Base-by-base conservation (phyloP, 257 asterid species). In the Capsicum chinense region DNA sequence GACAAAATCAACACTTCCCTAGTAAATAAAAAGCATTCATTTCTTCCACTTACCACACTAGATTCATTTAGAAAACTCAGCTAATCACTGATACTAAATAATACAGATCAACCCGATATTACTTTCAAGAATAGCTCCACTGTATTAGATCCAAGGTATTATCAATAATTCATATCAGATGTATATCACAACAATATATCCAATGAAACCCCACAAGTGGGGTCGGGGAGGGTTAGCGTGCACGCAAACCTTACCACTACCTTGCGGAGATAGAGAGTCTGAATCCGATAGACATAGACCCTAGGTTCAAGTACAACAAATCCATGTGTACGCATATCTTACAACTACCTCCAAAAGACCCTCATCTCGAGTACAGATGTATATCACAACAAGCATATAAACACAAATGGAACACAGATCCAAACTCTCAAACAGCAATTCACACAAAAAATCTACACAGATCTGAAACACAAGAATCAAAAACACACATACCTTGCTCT, bases 401-500 rank as follows among this genome's bases (percentile, higher is more conserved):
- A 59, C 37, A 19, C 10, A 3, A 9, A 3, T 35, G 26, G 17
- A 60, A 37, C 42, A 71, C n/a, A 68, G 10, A 37, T 39, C 19
- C 47, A 33, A 66, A 12, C 4, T 21, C 48, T 21, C 48, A 83
- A 56, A 83, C 37, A 37, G 7, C 50, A 68, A 68, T 15, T 79
- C 37, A 62, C 56, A 60, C 15, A 66, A 52, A 2, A 8, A 71
- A 9, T 37, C 14, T 7, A 76, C 35, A 44, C 3, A 64, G 76
- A 83, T 54, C 70, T 47, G 39, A 10, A 14, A 79, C 8, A 13
- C 59, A 39, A 35, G 7, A 13, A 81, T n/a, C n/a, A 14, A 52
- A 19, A 52, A 8, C 3, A 1, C 9, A 0, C 3, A 69, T 89
- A 95, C 98, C 98, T 95, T 95, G 98, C 97, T 95, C 93, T 95